A percentile compares a stretch with the other conserved stretches of the same genome.
phyloP scores from a whole-genome alignment of 345 rosid genomes.

The Sapria himalayana region DNA sequence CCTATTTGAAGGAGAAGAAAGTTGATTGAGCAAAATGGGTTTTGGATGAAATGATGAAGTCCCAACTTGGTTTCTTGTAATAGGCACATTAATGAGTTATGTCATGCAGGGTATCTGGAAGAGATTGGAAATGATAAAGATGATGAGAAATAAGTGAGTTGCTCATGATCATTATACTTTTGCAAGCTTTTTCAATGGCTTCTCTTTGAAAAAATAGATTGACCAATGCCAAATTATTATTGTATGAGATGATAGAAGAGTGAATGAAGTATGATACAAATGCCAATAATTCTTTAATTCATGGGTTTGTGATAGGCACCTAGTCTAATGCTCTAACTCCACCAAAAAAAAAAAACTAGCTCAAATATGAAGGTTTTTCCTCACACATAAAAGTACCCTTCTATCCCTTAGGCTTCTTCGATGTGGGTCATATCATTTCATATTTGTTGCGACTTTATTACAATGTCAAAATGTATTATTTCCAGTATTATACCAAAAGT shows the following conservation, averaged over 20 bases:
- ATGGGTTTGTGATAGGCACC: constrained; percentile 41
- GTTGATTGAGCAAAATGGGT: constrained; percentile 19
- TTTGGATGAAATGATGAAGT: constrained; percentile 26
- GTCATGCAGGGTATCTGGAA: constrained; percentile 31
- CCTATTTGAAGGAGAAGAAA: constrained; percentile 36
- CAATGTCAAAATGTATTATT: too few relatives aligned
- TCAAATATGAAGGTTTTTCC: too few relatives aligned
- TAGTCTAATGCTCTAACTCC: too few relatives aligned
- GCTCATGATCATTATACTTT: constrained; percentile 21
- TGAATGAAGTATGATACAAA: constrained; percentile 28
- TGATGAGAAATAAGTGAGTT: constrained; percentile 30
- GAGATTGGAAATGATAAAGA: constrained; percentile 25
- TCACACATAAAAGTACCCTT: too few relatives aligned
- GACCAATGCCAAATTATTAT: constrained; percentile 27
- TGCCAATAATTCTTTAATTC: constrained; percentile 30
- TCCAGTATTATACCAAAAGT: too few relatives aligned
- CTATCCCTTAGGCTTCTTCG: too few relatives aligned
- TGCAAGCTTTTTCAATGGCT: constrained; percentile 25
- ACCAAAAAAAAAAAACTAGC: too few relatives aligned
- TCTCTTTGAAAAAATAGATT: constrained; percentile 34
- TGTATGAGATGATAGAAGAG: constrained; percentile 29
- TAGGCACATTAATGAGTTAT: constrained; percentile 31
- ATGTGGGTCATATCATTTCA: too few relatives aligned
- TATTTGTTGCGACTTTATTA: too few relatives aligned
- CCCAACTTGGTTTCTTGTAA: constrained; percentile 27